Base-by-base conservation (phyloP, 1,284 basidiomycete species). In the Ganoderma meredithae region DNA sequence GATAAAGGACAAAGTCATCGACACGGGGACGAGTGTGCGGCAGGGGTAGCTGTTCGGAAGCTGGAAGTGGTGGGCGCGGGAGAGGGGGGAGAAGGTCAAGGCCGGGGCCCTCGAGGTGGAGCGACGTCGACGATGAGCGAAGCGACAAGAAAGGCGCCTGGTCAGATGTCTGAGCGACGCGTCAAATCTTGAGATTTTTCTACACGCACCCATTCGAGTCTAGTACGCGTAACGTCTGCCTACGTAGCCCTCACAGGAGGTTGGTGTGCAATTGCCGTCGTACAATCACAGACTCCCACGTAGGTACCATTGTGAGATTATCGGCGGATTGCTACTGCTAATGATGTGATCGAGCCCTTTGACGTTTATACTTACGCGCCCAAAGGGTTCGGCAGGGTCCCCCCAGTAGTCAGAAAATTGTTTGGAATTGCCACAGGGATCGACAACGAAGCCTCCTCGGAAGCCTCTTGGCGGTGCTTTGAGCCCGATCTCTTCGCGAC, bases 1-100 rank as follows among this genome's bases (percentile, higher is more conserved):
- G 25, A 65, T 39, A 41, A 36, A 53, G 27, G 71, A 60, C 27
- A 58, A 44, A 62, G 64, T 66, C 71, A 72, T 72, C 56, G 67
- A 69, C 69, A 40, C 33, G 22, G 64, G 19, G 33, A 22, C 33
- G 27, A 43, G 31, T 27, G 39, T 53, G 39, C 44, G 44, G 43
- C 36, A 22, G 27, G 27, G n/a, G 52, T 22, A n/a, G 49, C n/a
- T 40, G 8, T 22, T 25, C 33, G 43, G 49, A 39, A 60, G 36
- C 47, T 25, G 55, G 49, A 15, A 33, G 17, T 52, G 25, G n/a
- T 36, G 55, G 55, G 19, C 58, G 58, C 49, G 8, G 41, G 22
- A 43, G 52, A 19, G 43, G 17, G 52, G n/a, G 19, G 60, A 47
- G 22, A 44, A 36, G 22, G 19, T 33, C 44, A 43, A 52, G 49